These are phyloP conservation scores for Chaetomiaceae sp. DNA, from an alignment of 2,329 filamentous ascomycete genomes.

Conservation along the genomic window DNA sequence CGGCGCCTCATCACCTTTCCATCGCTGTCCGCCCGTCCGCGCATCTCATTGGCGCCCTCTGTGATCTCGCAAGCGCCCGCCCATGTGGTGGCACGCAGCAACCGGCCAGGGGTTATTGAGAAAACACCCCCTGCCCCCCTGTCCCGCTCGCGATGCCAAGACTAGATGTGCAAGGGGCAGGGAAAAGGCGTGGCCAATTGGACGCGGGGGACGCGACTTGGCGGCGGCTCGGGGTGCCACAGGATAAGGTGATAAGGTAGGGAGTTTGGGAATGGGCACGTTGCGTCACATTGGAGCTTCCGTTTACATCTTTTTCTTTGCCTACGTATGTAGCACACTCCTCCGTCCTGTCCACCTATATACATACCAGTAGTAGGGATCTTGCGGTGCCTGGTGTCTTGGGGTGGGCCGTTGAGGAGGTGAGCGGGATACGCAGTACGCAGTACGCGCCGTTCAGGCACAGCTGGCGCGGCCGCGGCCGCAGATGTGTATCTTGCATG, in stretches of 20 bases:
- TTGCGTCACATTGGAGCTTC: neutral
- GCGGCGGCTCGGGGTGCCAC: neutral
- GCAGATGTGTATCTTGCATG: slow-evolving; percentile 3
- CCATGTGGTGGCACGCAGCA: neutral
- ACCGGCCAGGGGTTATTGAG: neutral
- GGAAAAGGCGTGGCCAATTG: neutral
- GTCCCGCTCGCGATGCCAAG: neutral
- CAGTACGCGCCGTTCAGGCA: slow-evolving; percentile 3
- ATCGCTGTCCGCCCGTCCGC: neutral
- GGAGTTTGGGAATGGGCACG: neutral
- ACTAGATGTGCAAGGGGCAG: neutral
- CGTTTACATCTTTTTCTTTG: too few species aligned
- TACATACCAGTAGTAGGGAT: too few species aligned
- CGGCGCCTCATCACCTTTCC: neutral
- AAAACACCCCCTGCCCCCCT: neutral
- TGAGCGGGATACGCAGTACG: neutral
- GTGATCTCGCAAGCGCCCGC: slow-evolving; percentile 7
- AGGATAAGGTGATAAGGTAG: neutral
- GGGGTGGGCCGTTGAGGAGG: neutral
- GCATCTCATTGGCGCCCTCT: neutral
- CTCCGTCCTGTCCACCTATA: too few species aligned
- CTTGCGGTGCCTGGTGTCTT: too few species aligned
- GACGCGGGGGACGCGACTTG: neutral
- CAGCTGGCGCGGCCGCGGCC: neutral
- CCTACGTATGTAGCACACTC: too few species aligned